Conservation (phyloP, 371 early-diverging fungal species). For the Mucor circinelloides region DNA sequence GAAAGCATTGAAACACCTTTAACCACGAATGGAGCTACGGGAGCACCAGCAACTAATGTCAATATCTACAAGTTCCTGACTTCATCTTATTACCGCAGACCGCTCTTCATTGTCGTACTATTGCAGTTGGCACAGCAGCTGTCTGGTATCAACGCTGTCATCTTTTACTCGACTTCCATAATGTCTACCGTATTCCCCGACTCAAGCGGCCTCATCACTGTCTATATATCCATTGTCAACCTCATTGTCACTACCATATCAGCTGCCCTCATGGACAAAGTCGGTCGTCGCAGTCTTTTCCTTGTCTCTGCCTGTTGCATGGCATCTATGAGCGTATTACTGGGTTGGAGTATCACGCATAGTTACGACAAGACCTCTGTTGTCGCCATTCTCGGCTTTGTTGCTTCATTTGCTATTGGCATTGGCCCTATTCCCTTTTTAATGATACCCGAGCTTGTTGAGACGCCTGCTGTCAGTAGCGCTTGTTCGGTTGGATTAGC, state of each 20-base stretch:
- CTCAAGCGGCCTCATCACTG: conserved; percentile 65
- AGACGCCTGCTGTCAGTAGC: conserved; percentile 67
- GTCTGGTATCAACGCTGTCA: conserved; percentile 93
- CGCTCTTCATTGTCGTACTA: conserved; percentile 70
- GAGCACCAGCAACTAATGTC: conserved; percentile 13
- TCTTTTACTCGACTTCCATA: conserved; percentile 85
- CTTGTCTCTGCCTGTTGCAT: conserved; percentile 68
- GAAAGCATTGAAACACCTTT: not conserved
- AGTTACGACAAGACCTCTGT: conserved; percentile 60
- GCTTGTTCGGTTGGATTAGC: conserved; percentile 74
- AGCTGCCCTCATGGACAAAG: conserved; percentile 75
- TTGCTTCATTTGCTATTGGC: conserved; percentile 88
- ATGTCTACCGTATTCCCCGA: conserved; percentile 68
- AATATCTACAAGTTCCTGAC: conserved; percentile 48
- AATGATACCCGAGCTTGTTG: conserved; percentile 83
- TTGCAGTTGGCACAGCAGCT: conserved; percentile 83
- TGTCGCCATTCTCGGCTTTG: conserved; percentile 72
- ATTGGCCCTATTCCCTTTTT: conserved; percentile 89
- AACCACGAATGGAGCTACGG: not conserved
- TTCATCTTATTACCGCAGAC: conserved; percentile 56
- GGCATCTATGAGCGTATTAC: conserved; percentile 54
- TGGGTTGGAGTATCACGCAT: conserved; percentile 64
- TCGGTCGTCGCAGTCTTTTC: conserved; percentile 82
- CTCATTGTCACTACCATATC: conserved; percentile 74
- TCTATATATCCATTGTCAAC: conserved; percentile 79